These are phyloP conservation scores for Hypericum androsaemum DNA, from an alignment of 345 rosid species.

Conservation along the genomic window DNA sequence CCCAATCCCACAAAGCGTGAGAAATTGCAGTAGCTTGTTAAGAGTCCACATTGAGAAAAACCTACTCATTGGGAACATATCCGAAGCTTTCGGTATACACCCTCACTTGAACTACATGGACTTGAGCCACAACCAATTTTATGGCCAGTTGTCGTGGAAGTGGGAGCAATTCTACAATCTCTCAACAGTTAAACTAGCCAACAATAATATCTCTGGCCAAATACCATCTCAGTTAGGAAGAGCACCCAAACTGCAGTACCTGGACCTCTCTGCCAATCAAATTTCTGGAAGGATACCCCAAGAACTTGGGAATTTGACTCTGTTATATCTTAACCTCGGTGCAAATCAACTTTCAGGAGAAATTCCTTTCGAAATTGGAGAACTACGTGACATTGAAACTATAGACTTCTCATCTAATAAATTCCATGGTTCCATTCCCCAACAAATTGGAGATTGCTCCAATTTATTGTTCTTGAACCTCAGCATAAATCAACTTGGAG, in stretches of 20 bases:
- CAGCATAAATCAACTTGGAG: slow-evolving; percentile 1
- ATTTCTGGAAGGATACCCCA: slow-evolving; percentile 3
- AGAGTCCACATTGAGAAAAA: slow-evolving; percentile 22
- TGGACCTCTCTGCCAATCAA: slow-evolving; percentile 8
- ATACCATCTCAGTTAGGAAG: neutral
- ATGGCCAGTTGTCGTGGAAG: slow-evolving; percentile 12
- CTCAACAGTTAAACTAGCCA: slow-evolving; percentile 1
- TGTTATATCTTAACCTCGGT: neutral
- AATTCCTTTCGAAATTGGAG: neutral
- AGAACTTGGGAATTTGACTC: neutral
- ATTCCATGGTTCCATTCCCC: slow-evolving; percentile 4
- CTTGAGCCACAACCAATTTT: slow-evolving; percentile 19
- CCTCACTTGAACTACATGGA: slow-evolving; percentile 11
- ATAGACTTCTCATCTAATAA: slow-evolving; percentile 10
- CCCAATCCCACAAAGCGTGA: slow-evolving; percentile 23
- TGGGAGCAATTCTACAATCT: slow-evolving; percentile 3
- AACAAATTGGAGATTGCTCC: slow-evolving; percentile 3
- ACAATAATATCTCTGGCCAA: slow-evolving; percentile 5
- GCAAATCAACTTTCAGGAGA: neutral
- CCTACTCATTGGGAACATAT: slow-evolving; percentile 18
- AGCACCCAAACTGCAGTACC: neutral
- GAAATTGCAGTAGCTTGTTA: slow-evolving; percentile 16
- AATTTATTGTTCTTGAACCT: slow-evolving; percentile 2
- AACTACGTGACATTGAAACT: neutral
- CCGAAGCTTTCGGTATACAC: slow-evolving; percentile 21